Evolutionary conservation across 768 basidiomycete genomes (phyloP).

Genomic region (Hydnomerulius pinastri): DNA sequence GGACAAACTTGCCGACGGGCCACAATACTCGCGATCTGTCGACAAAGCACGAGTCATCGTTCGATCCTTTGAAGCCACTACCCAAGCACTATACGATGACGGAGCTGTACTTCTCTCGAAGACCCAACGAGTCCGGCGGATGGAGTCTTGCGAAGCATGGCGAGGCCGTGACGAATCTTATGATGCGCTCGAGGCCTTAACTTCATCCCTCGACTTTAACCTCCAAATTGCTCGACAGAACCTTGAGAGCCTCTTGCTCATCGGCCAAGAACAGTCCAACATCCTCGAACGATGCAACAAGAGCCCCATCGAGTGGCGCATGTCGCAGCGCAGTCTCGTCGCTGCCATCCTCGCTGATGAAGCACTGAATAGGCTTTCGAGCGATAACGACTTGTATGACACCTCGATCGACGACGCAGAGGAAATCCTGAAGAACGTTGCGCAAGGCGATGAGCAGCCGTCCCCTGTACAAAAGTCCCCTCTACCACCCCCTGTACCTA

Average conservation of each 20-base stretch:
- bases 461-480: constrained; percentile 1
- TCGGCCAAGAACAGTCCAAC: constrained; percentile 43
- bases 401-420: constrained; percentile 10
- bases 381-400: constrained; percentile 11
- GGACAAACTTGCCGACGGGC: constrained; percentile 34
- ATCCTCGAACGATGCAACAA: constrained; percentile 40
- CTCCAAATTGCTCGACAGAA: constrained; percentile 37
- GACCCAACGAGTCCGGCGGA: constrained; percentile 36
- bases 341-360: constrained; percentile 28
- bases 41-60: constrained; percentile 48
- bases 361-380: constrained; percentile 17
- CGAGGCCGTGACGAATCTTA: constrained; percentile 24
- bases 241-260: constrained; percentile 38
- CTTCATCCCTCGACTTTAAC: constrained; percentile 34
- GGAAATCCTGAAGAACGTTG: constrained; percentile 10
- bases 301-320: constrained; percentile 47
- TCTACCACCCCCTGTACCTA: constrained; percentile 11
- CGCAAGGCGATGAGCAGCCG: constrained; percentile 2
- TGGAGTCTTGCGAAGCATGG: constrained; percentile 27
- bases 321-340: constrained; percentile 42
- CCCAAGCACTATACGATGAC: constrained; percentile 55
- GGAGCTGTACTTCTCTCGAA: constrained; percentile 42
- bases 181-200: constrained; percentile 31
- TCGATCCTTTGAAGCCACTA: constrained; percentile 46
- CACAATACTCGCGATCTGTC: constrained; percentile 42